Base-by-base conservation (phyloP, 345 rosid genomes). In the Pugionium dolabratum region DNA sequence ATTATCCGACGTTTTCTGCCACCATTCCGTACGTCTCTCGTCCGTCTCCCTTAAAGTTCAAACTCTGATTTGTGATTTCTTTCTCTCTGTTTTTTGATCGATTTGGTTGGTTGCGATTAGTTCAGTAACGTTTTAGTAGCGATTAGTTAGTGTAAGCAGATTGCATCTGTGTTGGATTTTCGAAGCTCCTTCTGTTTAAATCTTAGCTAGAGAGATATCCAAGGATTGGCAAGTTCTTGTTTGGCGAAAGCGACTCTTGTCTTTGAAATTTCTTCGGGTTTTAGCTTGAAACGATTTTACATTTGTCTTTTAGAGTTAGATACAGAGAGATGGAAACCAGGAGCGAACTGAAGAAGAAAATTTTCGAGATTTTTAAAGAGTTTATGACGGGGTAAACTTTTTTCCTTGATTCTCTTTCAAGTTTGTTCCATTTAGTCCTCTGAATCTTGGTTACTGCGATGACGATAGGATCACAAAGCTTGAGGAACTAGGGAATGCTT, bases 401-500 rank as follows among this genome's bases (percentile, higher is more conserved):
- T 39, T 9, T 8, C 11, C 8, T 64, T 59, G 44, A 5, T 37
- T 73, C 42, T 25, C 54, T 54, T 55, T 3, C 35, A 29, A 41
- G 6, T 57, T 5, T 26, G 6, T 26, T 54, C 10, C 6, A 2
- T 47, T 30, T 18, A n/a, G 7, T 33, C 44, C 25, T 50, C n/a
- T 5, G 10, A 39, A 47, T 45, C 30, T 18, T 11, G 18, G 27
- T 53, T 28, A 7, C 31, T 57, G 46, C 0, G 10, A 54, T 46
- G 67, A 42, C 65, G 39, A 4, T 50, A 89, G 93, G 78, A 71
- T 81, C 34, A 48, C 91, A 45, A 72, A 83, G 59, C 84, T 85
- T 66, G 93, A 89, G 71, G 87, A 86, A 61, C 71, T 82, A 56
- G 84, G 63, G 25, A 55, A 59, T 70, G 62, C 50, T 25, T 89